Evolutionary conservation across 108 stramenopile genomes (phyloP).

Genomic region (Fistulifera solaris): DNA sequence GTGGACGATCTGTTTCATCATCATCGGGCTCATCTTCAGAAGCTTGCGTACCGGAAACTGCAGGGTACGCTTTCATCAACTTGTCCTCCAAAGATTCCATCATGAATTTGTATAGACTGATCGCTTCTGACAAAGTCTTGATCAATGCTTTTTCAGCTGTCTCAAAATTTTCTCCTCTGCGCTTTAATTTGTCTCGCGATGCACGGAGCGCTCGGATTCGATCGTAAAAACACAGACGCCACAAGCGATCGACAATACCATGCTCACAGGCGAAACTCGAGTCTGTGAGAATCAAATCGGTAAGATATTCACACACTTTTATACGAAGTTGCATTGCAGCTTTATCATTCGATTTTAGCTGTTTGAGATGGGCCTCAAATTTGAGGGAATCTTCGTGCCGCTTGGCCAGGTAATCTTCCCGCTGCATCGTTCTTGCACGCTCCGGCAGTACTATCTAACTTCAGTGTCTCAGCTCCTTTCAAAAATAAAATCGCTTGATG

Average conservation of each 20-base stretch:
- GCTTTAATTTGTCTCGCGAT: neutral
- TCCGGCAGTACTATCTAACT: too few relatives aligned
- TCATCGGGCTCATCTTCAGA: too few relatives aligned
- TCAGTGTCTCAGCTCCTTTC: too few relatives aligned
- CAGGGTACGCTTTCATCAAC: neutral
- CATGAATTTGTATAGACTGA: slow-evolving; percentile 8
- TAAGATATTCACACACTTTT: slow-evolving; percentile 52
- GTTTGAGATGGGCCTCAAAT: too few relatives aligned
- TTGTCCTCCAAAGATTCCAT: slow-evolving; percentile 13
- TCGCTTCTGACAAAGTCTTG: slow-evolving; percentile 49
- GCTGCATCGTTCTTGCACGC: too few relatives aligned
- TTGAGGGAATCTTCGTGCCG: too few relatives aligned
- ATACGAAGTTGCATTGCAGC: slow-evolving; percentile 19
- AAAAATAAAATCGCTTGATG: too few relatives aligned
- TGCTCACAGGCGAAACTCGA: slow-evolving; percentile 28
- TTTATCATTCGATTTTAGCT: neutral
- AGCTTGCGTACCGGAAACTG: neutral
- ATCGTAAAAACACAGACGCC: slow-evolving; percentile 70
- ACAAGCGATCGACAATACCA: slow-evolving; percentile 47
- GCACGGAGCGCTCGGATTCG: slow-evolving; percentile 45
- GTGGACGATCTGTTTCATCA: neutral
- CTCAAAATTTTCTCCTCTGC: slow-evolving; percentile 1
- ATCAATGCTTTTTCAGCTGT: slow-evolving; percentile 28
- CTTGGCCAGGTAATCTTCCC: too few relatives aligned
- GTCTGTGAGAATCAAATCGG: slow-evolving; percentile 54